Evolutionary conservation across 169 alveolate species (phyloP), one percentile per base, ranked within the genome.

Genomic region (Cytauxzoon felis): DNA sequence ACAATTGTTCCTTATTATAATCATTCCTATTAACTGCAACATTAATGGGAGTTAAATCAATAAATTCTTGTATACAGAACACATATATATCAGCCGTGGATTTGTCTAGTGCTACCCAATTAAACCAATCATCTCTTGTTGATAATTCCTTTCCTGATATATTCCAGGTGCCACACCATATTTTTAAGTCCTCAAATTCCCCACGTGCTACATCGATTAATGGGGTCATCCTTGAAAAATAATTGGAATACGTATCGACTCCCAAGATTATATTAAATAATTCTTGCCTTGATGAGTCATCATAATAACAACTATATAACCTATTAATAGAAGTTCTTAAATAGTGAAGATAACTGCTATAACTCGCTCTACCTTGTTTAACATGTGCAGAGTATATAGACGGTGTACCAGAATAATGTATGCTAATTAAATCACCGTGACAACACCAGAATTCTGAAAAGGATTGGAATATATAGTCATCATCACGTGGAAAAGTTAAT

Each of bases 341-440:
- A 48, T 56, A 62, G 57, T 75, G 78, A 40, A 75, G 41, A 38
- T 58, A 27, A 0, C 69, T 62, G 2, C 50, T 49, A 47, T 49
- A 41, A 9, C 57, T 48, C 0, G 68, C 58, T 23, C 50, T 45
- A 19, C 63, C 76, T 42, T 75, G 72, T 32, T 59, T 61, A n/a
- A 96, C 93, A 13, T 92, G 96, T 34, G 93, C 89, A 13, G 98
- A 89, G 38, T 89, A 91, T 19, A 93, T 93, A 41, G 97, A 90
- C 9, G 95, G 93, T 9, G 98, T 94, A n/a, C 98, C 98, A 2
- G 99, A 83, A 78, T 93, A 93, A 53, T 91, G 88, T 36, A 87
- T 84, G 60, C 95, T 90, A 7, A 95, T 80, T 54, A 78, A 81
- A 72, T 93, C 98, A 6, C 98, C 98, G 71, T 93, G 91, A 51